These are phyloP conservation scores for Scedosporium apiospermum DNA, from an alignment of 2,329 filamentous ascomycete genomes.

Conservation along the genomic window DNA sequence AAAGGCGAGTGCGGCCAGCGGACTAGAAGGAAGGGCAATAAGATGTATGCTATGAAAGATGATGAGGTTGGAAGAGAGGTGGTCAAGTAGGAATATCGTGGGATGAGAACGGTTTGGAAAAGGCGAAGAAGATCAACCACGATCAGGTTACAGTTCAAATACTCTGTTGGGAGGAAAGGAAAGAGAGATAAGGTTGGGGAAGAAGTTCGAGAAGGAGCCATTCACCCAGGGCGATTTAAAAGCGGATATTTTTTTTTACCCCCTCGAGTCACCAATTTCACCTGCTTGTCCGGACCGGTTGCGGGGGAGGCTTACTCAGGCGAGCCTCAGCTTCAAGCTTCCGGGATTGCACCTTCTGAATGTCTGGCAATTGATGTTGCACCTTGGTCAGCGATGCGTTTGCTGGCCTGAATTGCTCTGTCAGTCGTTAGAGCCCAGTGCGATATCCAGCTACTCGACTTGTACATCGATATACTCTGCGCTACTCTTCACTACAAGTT, in stretches of 20 bases:
- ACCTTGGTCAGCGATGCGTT: too few relatives aligned
- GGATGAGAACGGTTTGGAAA: background rate
- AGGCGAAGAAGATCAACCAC: constrained; percentile 2
- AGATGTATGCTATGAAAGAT: background rate
- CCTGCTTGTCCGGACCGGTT: background rate
- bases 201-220: constrained; percentile 2
- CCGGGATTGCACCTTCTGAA: background rate
- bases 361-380: background rate
- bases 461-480: too few relatives aligned
- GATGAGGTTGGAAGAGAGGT: background rate
- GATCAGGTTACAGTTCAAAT: background rate
- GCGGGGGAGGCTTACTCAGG: constrained; percentile 7
- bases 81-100: background rate
- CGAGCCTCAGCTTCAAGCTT: background rate
- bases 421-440: too few relatives aligned
- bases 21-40: background rate
- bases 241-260: constrained; percentile 5
- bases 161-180: background rate
- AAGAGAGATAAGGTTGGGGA: background rate
- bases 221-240: constrained; percentile 2
- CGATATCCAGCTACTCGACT: too few relatives aligned
- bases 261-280: background rate
- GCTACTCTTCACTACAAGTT: too few relatives aligned
- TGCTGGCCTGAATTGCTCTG: too few relatives aligned
- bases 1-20: background rate